phyloP scores from a whole-genome alignment of 139 green algal genomes.

The Chlamydomonas sphaeroides region DNA sequence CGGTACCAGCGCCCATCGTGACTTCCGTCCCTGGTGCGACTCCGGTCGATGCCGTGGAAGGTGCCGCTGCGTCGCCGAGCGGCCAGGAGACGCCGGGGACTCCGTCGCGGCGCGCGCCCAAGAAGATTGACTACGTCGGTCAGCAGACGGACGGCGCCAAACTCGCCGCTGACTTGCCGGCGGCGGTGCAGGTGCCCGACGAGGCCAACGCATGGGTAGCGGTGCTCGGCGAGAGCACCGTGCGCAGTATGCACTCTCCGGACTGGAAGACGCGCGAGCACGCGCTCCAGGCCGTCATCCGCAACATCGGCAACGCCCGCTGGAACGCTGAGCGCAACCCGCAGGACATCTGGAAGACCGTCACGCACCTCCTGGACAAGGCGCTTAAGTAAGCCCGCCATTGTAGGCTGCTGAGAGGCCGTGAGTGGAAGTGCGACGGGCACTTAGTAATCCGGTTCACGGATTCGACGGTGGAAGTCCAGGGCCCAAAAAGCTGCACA shows the following conservation, averaged over 20 bases:
- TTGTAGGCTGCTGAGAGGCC: too few relatives aligned
- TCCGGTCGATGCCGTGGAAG: too few relatives aligned
- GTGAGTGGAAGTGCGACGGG: too few relatives aligned
- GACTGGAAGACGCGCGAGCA: slow-evolving; percentile 53
- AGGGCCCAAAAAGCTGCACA: too few relatives aligned
- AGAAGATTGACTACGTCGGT: slow-evolving; percentile 30
- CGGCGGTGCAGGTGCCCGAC: slow-evolving; percentile 33
- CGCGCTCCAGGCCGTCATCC: slow-evolving; percentile 24
- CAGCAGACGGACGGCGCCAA: slow-evolving; percentile 21
- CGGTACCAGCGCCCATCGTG: too few relatives aligned
- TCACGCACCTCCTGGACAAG: slow-evolving; percentile 17
- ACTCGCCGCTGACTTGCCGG: slow-evolving; percentile 23
- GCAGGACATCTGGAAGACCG: slow-evolving; percentile 16
- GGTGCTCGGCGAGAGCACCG: slow-evolving; percentile 30
- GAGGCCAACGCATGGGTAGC: neutral
- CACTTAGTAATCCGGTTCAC: too few relatives aligned
- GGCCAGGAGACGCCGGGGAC: neutral
- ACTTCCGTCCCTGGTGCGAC: too few relatives aligned
- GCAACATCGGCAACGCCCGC: slow-evolving; percentile 23
- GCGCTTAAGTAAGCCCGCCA: slow-evolving; percentile 32
- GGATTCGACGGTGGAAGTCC: too few relatives aligned
- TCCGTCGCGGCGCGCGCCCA: slow-evolving; percentile 15
- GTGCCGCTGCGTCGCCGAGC: too few relatives aligned
- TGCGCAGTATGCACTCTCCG: slow-evolving; percentile 27
- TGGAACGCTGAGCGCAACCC: slow-evolving; percentile 12